Conservation (phyloP, 2,329 filamentous ascomycete genomes). For the Lachnellula subtilissima region DNA sequence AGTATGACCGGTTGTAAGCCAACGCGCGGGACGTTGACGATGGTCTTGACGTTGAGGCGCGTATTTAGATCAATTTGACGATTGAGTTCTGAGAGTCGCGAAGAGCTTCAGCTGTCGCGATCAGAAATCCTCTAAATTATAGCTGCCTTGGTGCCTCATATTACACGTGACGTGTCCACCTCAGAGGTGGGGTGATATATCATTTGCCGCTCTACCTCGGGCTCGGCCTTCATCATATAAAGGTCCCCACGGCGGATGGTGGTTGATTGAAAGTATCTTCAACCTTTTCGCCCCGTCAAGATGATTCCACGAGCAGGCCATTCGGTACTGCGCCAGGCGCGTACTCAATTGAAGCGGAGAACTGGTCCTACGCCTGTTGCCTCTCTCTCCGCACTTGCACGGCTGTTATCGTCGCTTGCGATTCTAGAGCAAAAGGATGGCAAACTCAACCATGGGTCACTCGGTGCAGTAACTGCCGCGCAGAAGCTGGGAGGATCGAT, state of each 20-base stretch:
- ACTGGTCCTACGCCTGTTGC: slow-evolving; percentile 34
- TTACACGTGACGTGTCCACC: background rate
- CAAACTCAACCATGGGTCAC: slow-evolving; percentile 74
- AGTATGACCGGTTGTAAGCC: background rate
- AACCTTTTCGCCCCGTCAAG: slow-evolving; percentile 11
- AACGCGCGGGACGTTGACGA: slow-evolving; percentile 13
- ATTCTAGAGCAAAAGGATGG: slow-evolving; percentile 91
- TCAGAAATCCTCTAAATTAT: background rate
- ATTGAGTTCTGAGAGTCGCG: slow-evolving; percentile 19
- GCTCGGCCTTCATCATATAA: background rate
- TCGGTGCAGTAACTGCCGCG: slow-evolving; percentile 82
- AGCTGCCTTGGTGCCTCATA: background rate
- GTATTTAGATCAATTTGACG: slow-evolving; percentile 9
- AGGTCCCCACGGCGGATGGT: slow-evolving; percentile 1
- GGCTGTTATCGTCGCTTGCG: slow-evolving; percentile 81
- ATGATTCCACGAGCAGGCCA: slow-evolving; percentile 30
- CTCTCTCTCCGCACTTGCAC: slow-evolving; percentile 50
- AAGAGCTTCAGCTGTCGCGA: slow-evolving; percentile 8
- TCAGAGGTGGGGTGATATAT: background rate
- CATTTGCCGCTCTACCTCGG: slow-evolving; percentile 15
- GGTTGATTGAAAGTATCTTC: background rate
- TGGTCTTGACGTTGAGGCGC: slow-evolving; percentile 14
- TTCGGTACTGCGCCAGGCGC: slow-evolving; percentile 28
- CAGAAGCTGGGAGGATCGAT: slow-evolving; percentile 80
- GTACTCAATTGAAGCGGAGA: slow-evolving; percentile 39